phyloP scores from a whole-genome alignment of 2,329 filamentous ascomycete species.

The Fusarium coffeatum region DNA sequence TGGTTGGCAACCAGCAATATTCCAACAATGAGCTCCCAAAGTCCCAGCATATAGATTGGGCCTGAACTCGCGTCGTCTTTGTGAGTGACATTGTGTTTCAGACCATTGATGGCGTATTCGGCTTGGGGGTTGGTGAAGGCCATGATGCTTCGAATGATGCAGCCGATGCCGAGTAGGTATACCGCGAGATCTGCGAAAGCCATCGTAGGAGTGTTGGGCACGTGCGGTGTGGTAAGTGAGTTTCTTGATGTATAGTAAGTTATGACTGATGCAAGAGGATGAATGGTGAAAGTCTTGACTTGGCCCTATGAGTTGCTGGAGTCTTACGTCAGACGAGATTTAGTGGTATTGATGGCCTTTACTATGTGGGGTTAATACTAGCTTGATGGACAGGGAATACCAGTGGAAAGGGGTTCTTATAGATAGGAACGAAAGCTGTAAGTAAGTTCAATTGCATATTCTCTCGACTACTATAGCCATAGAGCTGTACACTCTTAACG shows the following conservation, averaged over 20 bases:
- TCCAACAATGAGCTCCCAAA: conserved; percentile 9
- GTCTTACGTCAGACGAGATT: background rate
- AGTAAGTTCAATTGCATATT: too few species aligned
- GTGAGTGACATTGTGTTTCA: background rate
- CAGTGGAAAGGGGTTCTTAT: background rate
- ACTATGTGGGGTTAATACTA: too few species aligned
- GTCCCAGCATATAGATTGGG: conserved; percentile 11
- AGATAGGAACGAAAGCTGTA: too few species aligned
- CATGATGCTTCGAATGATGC: conserved; percentile 9
- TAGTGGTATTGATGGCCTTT: too few species aligned
- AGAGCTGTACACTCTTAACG: fast-evolving
- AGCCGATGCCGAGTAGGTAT: background rate
- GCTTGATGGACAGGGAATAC: too few species aligned
- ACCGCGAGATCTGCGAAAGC: background rate
- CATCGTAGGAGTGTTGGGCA: fast-evolving
- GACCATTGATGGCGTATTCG: conserved; percentile 12
- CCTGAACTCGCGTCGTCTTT: background rate
- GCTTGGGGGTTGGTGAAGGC: conserved; percentile 15
- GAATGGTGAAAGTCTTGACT: background rate
- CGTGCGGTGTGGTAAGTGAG: fast-evolving
- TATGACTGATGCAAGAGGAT: background rate
- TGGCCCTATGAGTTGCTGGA: background rate
- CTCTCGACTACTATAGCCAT: too few species aligned
- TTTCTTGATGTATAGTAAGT: background rate
- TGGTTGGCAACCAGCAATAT: background rate